These are phyloP conservation scores for Lichina pygmaea DNA, from an alignment of 495 filamentous ascomycete genomes.

Conservation along the genomic window DNA sequence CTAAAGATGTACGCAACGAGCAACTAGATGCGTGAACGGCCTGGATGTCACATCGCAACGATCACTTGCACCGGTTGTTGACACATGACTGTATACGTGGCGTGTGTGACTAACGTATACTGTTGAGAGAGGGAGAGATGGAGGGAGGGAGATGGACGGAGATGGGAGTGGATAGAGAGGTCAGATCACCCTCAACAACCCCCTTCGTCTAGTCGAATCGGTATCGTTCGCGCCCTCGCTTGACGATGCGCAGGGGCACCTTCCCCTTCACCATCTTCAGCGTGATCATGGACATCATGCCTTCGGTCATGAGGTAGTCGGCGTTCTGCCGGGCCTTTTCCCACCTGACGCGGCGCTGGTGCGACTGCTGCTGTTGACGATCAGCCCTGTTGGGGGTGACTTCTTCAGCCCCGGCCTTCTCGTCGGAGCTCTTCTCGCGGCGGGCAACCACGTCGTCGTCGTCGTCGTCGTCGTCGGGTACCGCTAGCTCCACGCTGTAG, in stretches of 20 bases:
- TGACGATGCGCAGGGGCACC: slow-evolving; percentile 34
- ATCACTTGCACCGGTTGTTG: too few relatives aligned
- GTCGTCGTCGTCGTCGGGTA: slow-evolving; percentile 6
- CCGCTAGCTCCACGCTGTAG: slow-evolving; percentile 37
- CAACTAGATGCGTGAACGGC: too few relatives aligned
- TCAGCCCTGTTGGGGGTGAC: slow-evolving; percentile 24
- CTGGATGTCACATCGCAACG: too few relatives aligned
- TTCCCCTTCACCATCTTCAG: slow-evolving; percentile 29
- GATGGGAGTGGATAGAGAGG: neutral
- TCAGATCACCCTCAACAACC: neutral
- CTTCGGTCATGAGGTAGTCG: slow-evolving; percentile 16
- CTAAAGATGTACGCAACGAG: too few relatives aligned
- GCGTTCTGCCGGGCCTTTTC: slow-evolving; percentile 22
- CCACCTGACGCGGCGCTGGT: slow-evolving; percentile 15
- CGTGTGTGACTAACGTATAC: too few relatives aligned
- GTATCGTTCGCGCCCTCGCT: slow-evolving; percentile 30
- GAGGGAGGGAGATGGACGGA: too few relatives aligned
- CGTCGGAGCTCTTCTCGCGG: neutral
- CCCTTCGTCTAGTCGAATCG: neutral
- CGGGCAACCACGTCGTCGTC: neutral
- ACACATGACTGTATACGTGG: too few relatives aligned
- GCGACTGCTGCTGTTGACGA: too few relatives aligned
- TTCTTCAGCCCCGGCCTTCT: neutral
- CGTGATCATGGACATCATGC: slow-evolving; percentile 26
- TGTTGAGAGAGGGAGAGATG: too few relatives aligned